Base-by-base conservation (phyloP, 768 basidiomycete genomes). In the Naematelia aurantialba region DNA sequence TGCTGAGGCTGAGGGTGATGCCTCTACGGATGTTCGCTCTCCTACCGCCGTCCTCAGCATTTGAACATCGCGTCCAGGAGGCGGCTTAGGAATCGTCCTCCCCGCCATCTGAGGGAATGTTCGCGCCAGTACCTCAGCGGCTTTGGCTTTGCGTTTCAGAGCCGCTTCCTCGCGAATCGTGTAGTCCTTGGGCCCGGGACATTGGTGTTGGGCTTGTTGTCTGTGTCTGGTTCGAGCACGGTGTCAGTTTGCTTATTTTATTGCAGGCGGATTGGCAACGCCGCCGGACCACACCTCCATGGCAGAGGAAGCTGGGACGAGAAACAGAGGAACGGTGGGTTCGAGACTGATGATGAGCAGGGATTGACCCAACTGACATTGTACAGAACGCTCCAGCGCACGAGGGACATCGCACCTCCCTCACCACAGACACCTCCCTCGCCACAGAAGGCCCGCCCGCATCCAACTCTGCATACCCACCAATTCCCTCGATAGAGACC, bases 61-160 rank as follows among this genome's bases (percentile, higher is more conserved):
- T 2, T 55, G 30, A 14, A 64, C 54, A 27, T 69, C 66, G 22
- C 47, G 55, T 22, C 19, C 44, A 24, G 66, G 66, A 5, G 68
- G 68, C 8, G 65, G 68, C 55, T 70, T 73, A 1, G 71, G 66
- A 29, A 68, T 63, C 2, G 56, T 44, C 24, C 52, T 56, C n/a
- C 56, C 56, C 1, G 30, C 56, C 21, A 54, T 57, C 17, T 67
- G 59, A n/a, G 71, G 71, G 52, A 73, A 70, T 5, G 50, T 54
- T 26, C 56, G 29, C 12, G 55, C 60, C 8, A 73, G 54, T 21
- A 70, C 12, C 25, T 58, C 61, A 60, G 59, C 51, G 8, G 71
- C 71, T 39, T 64, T 55, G 1, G 27, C 24, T 52, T 61, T 58
- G 1, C 69, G 51, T 17, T 22, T 42, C 10, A 62, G 29, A 27